These are phyloP conservation scores for Candida argentea DNA, from an alignment of 805 yeast species.

Conservation along the genomic window DNA sequence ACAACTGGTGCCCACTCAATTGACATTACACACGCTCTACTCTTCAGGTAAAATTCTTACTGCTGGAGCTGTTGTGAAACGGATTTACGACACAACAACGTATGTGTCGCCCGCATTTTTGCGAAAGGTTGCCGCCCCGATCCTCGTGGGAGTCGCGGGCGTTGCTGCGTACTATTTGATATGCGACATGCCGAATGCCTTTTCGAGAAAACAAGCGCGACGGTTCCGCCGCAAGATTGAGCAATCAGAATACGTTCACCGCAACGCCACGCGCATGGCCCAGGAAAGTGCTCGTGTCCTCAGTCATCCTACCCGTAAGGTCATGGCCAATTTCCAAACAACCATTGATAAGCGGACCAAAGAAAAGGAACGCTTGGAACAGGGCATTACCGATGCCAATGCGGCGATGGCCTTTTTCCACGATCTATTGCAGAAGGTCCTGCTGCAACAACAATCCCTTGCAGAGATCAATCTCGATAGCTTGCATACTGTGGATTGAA, in stretches of 20 bases:
- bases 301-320: conserved; percentile 73
- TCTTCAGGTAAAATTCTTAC: conserved; percentile 30
- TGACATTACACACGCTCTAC: conserved; percentile 31
- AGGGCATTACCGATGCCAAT: conserved; percentile 45
- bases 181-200: conserved; percentile 79
- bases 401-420: conserved; percentile 46
- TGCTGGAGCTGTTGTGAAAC: conserved; percentile 32
- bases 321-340: conserved; percentile 58
- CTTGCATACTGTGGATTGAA: conserved; percentile 29
- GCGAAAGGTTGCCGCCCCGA: conserved; percentile 44
- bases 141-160: conserved; percentile 39
- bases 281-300: conserved; percentile 77
- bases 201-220: conserved; percentile 71
- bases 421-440: conserved; percentile 34
- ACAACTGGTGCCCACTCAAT: conserved; percentile 23
- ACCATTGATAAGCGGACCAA: conserved; percentile 50
- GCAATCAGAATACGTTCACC: conserved; percentile 66
- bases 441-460: conserved; percentile 31
- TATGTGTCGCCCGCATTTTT: conserved; percentile 29
- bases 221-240: conserved; percentile 56
- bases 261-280: conserved; percentile 68
- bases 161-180: conserved; percentile 54
- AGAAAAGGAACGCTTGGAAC: conserved; percentile 47
- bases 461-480: conserved; percentile 35
- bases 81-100: conserved; percentile 22